phyloP scores from a whole-genome alignment of 441 rosid genomes.

The Eutrema salsugineum region DNA sequence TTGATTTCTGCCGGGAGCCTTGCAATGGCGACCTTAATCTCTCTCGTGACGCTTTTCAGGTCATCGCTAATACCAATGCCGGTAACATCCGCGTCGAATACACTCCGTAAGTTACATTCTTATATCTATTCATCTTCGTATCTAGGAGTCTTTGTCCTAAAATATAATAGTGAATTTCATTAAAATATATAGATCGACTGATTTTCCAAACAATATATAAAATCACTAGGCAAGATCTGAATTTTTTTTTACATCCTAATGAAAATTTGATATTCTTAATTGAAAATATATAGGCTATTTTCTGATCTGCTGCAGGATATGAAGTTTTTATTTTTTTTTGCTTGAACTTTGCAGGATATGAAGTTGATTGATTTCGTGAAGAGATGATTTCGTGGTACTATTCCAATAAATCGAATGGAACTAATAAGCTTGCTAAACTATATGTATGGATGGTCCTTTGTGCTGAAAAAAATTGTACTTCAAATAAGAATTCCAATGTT shows the following conservation, averaged over 20 bases:
- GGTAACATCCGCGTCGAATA: slow-evolving; percentile 33
- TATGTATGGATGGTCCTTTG: neutral
- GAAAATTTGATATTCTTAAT: neutral
- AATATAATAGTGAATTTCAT: neutral
- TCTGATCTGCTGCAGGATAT: slow-evolving; percentile 9
- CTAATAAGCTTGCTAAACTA: neutral
- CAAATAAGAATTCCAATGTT: neutral
- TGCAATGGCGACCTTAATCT: slow-evolving; percentile 44
- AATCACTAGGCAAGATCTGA: neutral
- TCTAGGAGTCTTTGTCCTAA: neutral
- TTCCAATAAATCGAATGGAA: slow-evolving; percentile 12
- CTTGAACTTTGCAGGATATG: slow-evolving; percentile 29
- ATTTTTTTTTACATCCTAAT: neutral
- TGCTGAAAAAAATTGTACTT: neutral
- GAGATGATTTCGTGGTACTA: neutral
- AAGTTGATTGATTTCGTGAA: no score
- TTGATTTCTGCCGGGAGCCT: slow-evolving; percentile 35
- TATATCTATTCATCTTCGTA: neutral
- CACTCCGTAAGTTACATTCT: slow-evolving; percentile 24
- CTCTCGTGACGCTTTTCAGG: slow-evolving; percentile 37
- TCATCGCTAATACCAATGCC: slow-evolving; percentile 36
- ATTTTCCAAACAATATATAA: no score
- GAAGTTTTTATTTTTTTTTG: no score
- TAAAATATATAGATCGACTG: neutral
- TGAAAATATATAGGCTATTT: neutral